Conservation (phyloP, 129 eudicot species). For the Pseudognaphalium luteoalbum region DNA sequence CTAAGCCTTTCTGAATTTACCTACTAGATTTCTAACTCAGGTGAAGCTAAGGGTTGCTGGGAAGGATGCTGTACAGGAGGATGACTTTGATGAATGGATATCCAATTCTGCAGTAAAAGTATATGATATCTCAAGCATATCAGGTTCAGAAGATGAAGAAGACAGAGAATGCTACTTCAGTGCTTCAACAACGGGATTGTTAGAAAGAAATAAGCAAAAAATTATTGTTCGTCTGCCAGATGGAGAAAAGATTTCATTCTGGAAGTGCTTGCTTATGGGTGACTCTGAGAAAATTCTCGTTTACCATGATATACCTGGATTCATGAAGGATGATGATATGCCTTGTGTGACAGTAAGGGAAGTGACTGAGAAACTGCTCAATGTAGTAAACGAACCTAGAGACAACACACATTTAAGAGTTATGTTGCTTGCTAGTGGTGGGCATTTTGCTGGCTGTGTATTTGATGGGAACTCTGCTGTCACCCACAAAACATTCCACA, state of each 20-base stretch:
- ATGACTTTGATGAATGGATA: constrained; percentile 65
- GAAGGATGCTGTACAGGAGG: constrained; percentile 60
- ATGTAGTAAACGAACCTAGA: constrained; percentile 62
- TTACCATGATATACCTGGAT: constrained; percentile 40
- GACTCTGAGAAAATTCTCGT: constrained; percentile 47
- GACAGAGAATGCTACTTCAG: constrained; percentile 27
- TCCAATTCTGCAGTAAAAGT: constrained; percentile 56
- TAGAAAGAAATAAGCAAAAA: constrained; percentile 43
- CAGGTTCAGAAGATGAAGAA: constrained; percentile 77
- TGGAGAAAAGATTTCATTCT: constrained; percentile 58
- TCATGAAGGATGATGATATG: constrained; percentile 30
- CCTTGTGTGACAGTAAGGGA: constrained; percentile 45
- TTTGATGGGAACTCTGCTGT: constrained; percentile 77
- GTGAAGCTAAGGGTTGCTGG: constrained; percentile 79
- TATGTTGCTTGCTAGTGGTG: constrained; percentile 76
- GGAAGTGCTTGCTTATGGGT: constrained; percentile 60
- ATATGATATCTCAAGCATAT: constrained; percentile 69
- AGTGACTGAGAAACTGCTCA: constrained; percentile 56
- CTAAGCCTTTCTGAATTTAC: constrained; percentile 15
- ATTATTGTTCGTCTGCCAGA: constrained; percentile 47
- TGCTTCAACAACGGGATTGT: constrained; percentile 32
- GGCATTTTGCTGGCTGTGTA: constrained; percentile 92
- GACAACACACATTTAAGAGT: constrained; percentile 58
- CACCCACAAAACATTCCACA: constrained; percentile 87
- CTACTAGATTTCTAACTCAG: constrained; percentile 39